Conservation (phyloP, 805 yeast genomes). For the Blastobotrys robertii region DNA sequence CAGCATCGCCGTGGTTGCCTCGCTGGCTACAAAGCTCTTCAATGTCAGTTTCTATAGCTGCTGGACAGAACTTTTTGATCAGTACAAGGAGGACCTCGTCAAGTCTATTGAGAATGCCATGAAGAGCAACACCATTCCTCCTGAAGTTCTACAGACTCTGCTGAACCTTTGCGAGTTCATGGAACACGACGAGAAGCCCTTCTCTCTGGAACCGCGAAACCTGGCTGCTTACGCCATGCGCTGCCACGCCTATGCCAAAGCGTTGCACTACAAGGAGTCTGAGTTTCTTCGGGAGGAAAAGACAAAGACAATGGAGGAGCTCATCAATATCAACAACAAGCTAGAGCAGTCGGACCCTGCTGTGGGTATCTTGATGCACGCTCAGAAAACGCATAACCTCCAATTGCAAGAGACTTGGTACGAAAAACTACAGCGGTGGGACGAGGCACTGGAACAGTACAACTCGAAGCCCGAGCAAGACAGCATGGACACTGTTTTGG, state of each 20-base stretch:
- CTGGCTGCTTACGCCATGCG: conserved; percentile 88
- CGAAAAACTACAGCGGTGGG: conserved; percentile 95
- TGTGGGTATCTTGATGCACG: conserved; percentile 73
- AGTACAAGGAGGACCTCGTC: conserved; percentile 81
- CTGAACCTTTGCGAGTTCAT: conserved; percentile 87
- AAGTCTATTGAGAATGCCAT: conserved; percentile 78
- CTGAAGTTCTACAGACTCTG: conserved; percentile 87
- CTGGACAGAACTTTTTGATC: conserved; percentile 86
- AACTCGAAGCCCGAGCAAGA: conserved; percentile 44
- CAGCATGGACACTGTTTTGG: conserved; percentile 77
- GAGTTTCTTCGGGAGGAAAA: conserved; percentile 92
- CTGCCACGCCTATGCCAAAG: conserved; percentile 96
- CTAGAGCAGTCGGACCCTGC: conserved; percentile 97
- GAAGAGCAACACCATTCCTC: conserved; percentile 85
- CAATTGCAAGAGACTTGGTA: conserved; percentile 97
- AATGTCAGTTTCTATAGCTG: conserved; percentile 93
- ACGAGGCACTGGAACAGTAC: conserved; percentile 89
- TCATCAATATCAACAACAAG: conserved; percentile 88
- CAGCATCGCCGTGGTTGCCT: conserved; percentile 73
- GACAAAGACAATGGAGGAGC: conserved; percentile 81
- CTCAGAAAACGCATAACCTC: conserved; percentile 57
- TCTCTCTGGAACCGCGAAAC: conserved; percentile 84
- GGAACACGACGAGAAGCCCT: conserved; percentile 94
- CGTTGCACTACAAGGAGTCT: conserved; percentile 87
- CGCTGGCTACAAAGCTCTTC: conserved; percentile 79